Evolutionary conservation across 306 rosid genomes (phyloP), one percentile per base, ranked within the genome.

Genomic region (Mimosa bimucronata): DNA sequence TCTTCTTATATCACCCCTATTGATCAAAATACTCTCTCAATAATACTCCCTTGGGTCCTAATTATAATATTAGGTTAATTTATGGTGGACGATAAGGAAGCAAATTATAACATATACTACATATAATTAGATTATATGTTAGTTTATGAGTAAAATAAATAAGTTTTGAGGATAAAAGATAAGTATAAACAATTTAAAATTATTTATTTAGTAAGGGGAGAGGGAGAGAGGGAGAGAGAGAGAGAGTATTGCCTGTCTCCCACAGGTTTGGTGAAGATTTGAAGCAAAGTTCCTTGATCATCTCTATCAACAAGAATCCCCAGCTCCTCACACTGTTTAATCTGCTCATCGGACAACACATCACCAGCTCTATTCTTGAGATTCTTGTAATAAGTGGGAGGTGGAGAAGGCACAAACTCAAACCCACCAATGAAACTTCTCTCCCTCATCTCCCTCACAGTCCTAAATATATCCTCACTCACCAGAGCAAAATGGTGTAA

Each of bases 331-430:
- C 98, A n/a, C n/a, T n/a, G n/a, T n/a, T n/a, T n/a, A n/a, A n/a
- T n/a, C n/a, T n/a, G n/a, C n/a, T n/a, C n/a, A 95, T 89, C 89
- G 0, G 79, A 89, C 88, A 95, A 77, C 7, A 95, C 94, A 75
- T 95, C 92, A 0, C 88, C 92, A 1, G 53, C 98, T 38, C 98
- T 86, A 0, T 84, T 88, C 89, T 90, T 90, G 73, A 91, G 37
- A 29, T 95, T 91, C 75, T 66, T 41, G 81, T 90, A 95, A 75
- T 95, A 93, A 1, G 99, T 93, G 0, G 97, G 94, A 11, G 99
- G 97, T 37, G 99, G 98, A 5, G 96, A 68, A 37, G 97, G 97
- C 98, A 95, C 90, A 82, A 95, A 95, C 64, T 95, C 97, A 45
- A 95, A 95, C 0, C 99, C 99, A 6, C 96, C 98, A 1, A 90